phyloP scores from a whole-genome alignment of 768 basidiomycete genomes.

The Mycena belliarum region DNA sequence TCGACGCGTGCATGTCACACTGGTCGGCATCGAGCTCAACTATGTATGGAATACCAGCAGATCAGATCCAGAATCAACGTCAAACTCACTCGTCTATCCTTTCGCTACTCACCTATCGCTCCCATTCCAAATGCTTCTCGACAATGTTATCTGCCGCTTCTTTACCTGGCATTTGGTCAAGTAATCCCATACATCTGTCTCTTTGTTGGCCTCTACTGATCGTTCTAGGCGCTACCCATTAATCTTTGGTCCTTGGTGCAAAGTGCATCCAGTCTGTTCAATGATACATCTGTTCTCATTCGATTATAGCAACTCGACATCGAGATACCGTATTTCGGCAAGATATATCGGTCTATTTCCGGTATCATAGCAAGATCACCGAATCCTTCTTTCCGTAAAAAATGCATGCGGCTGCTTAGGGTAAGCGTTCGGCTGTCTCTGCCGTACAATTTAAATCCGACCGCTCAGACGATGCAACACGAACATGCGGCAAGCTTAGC shows the following conservation, averaged over 20 bases:
- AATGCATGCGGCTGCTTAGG: conserved; percentile 47
- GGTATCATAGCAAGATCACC: conserved; percentile 55
- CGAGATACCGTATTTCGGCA: conserved; percentile 50
- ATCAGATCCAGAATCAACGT: conserved; percentile 3
- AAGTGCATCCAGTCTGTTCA: conserved; percentile 40
- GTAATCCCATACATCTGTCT: conserved; percentile 36
- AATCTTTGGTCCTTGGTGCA: conserved; percentile 70
- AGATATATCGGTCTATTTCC: conserved; percentile 51
- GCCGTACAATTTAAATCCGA: background rate
- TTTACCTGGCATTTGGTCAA: conserved; percentile 58
- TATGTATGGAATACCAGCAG: conserved; percentile 35
- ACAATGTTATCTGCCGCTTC: conserved; percentile 55
- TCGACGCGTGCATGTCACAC: conserved; percentile 37
- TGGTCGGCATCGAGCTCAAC: conserved; percentile 38
- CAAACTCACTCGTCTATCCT: conserved; percentile 38
- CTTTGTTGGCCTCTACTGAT: conserved; percentile 11
- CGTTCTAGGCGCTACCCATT: conserved; percentile 68
- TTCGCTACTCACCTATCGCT: conserved; percentile 59
- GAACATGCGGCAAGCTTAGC: conserved; percentile 29
- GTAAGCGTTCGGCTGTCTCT: conserved; percentile 31
- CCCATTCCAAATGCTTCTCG: conserved; percentile 53
- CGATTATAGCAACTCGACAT: conserved; percentile 53
- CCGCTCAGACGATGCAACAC: conserved; percentile 30
- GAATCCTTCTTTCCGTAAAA: conserved; percentile 46
- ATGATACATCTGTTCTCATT: conserved; percentile 1